Conservation (phyloP, 2,329 filamentous ascomycete species). For the Colletotrichum ledebouriae region DNA sequence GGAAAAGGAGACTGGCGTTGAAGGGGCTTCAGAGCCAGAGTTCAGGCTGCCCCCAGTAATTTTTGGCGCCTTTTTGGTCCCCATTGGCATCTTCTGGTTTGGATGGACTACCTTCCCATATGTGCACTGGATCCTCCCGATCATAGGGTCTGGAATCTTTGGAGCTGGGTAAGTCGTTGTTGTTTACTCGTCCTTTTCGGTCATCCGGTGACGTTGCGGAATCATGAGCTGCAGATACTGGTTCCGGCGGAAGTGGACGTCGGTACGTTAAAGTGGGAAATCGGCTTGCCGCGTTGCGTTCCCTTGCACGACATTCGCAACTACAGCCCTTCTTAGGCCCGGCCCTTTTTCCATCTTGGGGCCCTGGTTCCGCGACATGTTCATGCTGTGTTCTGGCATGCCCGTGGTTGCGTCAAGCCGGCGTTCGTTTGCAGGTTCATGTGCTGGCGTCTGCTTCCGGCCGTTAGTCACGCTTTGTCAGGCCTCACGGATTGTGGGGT, state of each 20-base stretch:
- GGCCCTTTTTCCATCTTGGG: slow-evolving; percentile 25
- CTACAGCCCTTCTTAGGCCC: slow-evolving; percentile 3
- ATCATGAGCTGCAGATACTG: too few relatives aligned
- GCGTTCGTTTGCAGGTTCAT: slow-evolving; percentile 33
- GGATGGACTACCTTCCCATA: slow-evolving; percentile 83
- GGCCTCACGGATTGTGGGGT: slow-evolving; percentile 27
- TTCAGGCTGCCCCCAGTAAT: slow-evolving; percentile 85
- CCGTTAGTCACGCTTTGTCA: slow-evolving; percentile 53
- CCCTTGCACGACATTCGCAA: slow-evolving; percentile 40
- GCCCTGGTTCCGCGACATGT: slow-evolving; percentile 28
- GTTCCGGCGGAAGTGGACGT: too few relatives aligned
- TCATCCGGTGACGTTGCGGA: too few relatives aligned
- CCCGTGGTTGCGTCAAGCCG: slow-evolving; percentile 29
- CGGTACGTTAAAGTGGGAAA: too few relatives aligned
- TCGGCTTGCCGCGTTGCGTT: background rate
- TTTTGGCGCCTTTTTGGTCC: slow-evolving; percentile 80
- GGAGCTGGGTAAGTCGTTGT: slow-evolving; percentile 72
- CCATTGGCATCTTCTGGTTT: slow-evolving; percentile 88
- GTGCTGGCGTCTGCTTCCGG: slow-evolving; percentile 16
- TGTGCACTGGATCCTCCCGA: slow-evolving; percentile 83
- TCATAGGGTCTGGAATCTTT: slow-evolving; percentile 80
- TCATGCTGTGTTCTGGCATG: slow-evolving; percentile 32
- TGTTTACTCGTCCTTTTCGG: slow-evolving; percentile 22
- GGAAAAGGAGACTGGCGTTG: slow-evolving; percentile 62
- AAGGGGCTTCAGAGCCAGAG: slow-evolving; percentile 82